Evolutionary conservation across 306 rosid genomes (phyloP).

Genomic region (Rubus idaeus): DNA sequence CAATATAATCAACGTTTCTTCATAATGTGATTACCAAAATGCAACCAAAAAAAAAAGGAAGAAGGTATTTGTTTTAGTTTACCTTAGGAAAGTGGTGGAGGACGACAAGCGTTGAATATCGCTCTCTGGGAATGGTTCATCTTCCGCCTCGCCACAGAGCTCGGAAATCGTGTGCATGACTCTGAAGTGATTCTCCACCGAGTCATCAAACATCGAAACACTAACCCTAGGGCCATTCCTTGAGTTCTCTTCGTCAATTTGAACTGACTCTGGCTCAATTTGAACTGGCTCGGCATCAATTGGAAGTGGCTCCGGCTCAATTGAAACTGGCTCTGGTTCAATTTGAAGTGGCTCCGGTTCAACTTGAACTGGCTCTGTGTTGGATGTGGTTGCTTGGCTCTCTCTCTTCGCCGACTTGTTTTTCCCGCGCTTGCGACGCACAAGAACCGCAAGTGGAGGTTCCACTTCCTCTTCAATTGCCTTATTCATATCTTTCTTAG

Average conservation of each 20-base stretch:
- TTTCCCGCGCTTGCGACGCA: slow-evolving; percentile 25
- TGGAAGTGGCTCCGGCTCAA: neutral
- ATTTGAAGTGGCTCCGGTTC: slow-evolving; percentile 11
- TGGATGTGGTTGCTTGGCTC: slow-evolving; percentile 2
- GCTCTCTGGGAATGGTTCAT: slow-evolving; percentile 27
- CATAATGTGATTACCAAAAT: neutral
- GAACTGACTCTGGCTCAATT: neutral
- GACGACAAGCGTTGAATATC: slow-evolving; percentile 55
- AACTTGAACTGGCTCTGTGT: slow-evolving; percentile 6
- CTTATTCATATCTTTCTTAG: neutral
- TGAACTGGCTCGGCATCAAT: slow-evolving; percentile 5
- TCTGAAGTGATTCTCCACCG: slow-evolving; percentile 60
- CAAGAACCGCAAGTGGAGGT: slow-evolving; percentile 13
- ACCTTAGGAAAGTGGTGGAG: slow-evolving; percentile 70
- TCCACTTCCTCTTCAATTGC: slow-evolving; percentile 13
- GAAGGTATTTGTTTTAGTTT: neutral
- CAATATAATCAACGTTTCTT: neutral
- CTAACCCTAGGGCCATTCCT: slow-evolving; percentile 25
- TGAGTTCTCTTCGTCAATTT: neutral
- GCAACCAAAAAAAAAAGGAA: neutral
- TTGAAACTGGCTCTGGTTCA: slow-evolving; percentile 1
- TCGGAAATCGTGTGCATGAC: slow-evolving; percentile 49
- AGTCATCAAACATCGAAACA: slow-evolving; percentile 55
- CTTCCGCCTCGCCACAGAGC: slow-evolving; percentile 56
- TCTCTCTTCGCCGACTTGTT: slow-evolving; percentile 17